These are phyloP conservation scores for Anethum foeniculum DNA, from an alignment of 140 eudicot species.

Conservation along the genomic window DNA sequence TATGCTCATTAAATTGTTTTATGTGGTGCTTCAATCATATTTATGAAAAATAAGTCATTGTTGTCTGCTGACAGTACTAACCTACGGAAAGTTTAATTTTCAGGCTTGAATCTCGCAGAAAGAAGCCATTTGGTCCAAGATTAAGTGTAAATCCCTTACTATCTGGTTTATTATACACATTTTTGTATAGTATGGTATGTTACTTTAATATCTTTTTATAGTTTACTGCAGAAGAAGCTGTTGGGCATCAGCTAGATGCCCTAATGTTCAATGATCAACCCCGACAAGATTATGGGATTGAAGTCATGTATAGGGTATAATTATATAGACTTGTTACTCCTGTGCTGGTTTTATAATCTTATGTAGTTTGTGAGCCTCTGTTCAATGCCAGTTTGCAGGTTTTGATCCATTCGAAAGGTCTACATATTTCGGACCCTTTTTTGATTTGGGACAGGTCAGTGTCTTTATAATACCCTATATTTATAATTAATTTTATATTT, in stretches of 20 bases:
- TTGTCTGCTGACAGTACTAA: conserved; percentile 1
- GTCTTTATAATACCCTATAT: not conserved
- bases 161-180: not conserved
- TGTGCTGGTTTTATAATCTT: not conserved
- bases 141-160: conserved; percentile 45
- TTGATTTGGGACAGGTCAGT: conserved; percentile 94
- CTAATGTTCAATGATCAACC: conserved; percentile 93
- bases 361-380: conserved; percentile 8
- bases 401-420: conserved; percentile 96
- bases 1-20: not conserved
- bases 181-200: not conserved
- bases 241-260: conserved; percentile 82
- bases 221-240: conserved; percentile 94
- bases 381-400: conserved; percentile 74
- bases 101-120: conserved; percentile 92
- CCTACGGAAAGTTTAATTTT: conserved; percentile 6
- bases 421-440: conserved; percentile 84
- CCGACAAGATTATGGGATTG: conserved; percentile 88
- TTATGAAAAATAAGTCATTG: not conserved
- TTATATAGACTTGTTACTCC: not conserved
- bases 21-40: not conserved
- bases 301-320: conserved; percentile 91
- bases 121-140: conserved; percentile 84
- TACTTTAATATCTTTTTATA: conserved; percentile 27
- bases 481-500: not conserved